Conservation (phyloP, 345 rosid species). For the Tarenaya hassleriana region DNA sequence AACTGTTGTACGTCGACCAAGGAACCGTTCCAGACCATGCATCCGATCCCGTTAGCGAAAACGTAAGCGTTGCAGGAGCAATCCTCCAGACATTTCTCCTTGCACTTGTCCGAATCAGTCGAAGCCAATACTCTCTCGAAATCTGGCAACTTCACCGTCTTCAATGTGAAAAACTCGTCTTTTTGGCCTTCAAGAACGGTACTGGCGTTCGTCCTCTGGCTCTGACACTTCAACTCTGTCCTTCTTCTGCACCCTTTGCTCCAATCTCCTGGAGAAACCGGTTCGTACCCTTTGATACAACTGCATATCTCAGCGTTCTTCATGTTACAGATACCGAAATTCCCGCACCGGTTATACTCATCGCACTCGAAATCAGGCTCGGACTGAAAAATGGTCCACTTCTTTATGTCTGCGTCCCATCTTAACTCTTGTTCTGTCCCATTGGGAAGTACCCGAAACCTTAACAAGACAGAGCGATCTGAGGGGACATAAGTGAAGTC, state of each 20-base stretch:
- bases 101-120: conserved; percentile 30
- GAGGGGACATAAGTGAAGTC: conserved; percentile 52
- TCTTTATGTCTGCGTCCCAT: conserved; percentile 38
- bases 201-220: conserved; percentile 29
- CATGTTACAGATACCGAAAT: conserved; percentile 47
- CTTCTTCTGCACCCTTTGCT: conserved; percentile 49
- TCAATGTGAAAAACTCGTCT: conserved; percentile 38
- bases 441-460: conserved; percentile 40
- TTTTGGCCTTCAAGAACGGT: conserved; percentile 18
- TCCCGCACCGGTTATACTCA: conserved; percentile 62
- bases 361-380: conserved; percentile 61
- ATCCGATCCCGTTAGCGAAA: conserved; percentile 35
- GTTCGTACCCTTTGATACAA: conserved; percentile 51
- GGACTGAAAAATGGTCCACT: conserved; percentile 38
- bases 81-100: conserved; percentile 31
- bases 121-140: conserved; percentile 19
- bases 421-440: conserved; percentile 50
- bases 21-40: conserved; percentile 40
- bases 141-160: conserved; percentile 43
- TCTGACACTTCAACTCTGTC: conserved; percentile 35
- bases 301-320: conserved; percentile 31
- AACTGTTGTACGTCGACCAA: conserved; percentile 37
- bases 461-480: conserved; percentile 32
- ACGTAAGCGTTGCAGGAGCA: conserved; percentile 52
- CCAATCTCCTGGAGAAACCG: conserved; percentile 34